Percentiles rank a stretch among this genome's conserved stretches.
Evolutionary conservation across 768 basidiomycete genomes (phyloP).

Genomic region (Lyophyllum shimeji): DNA sequence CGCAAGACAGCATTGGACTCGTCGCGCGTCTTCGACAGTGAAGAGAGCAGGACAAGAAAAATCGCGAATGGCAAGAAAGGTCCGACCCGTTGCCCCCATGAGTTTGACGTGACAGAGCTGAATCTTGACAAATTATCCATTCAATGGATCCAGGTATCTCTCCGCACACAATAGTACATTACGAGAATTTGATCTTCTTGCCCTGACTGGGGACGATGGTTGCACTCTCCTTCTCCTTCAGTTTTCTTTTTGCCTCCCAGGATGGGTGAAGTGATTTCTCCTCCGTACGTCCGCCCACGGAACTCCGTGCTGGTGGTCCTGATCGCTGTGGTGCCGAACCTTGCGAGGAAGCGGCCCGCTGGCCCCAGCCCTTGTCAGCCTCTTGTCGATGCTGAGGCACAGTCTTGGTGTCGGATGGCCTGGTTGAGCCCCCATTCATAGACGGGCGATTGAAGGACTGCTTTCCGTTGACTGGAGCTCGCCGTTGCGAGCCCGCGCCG

Average conservation of each 20-base stretch:
- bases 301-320: conserved; percentile 3
- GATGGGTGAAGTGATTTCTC: conserved; percentile 78
- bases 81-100: neutral
- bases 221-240: conserved; percentile 69
- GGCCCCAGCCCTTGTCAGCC: conserved; percentile 26
- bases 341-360: conserved; percentile 18
- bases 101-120: neutral
- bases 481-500: conserved; percentile 1
- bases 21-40: too few relatives aligned
- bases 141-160: neutral
- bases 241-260: conserved; percentile 90
- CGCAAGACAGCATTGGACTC: neutral
- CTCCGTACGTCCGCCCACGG: conserved; percentile 19
- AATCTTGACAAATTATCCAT: neutral
- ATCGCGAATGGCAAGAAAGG: neutral
- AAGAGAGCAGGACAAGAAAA: too few relatives aligned
- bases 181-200: conserved; percentile 78
- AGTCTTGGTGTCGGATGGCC: conserved; percentile 9
- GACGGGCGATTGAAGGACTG: neutral
- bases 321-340: neutral
- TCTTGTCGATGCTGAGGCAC: conserved; percentile 20
- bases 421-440: neutral
- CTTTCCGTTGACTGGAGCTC: neutral
- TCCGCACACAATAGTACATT: conserved; percentile 17
- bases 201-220: conserved; percentile 69